Evolutionary conservation across 495 filamentous ascomycete genomes (phyloP), one percentile per base, ranked within the genome.

Genomic region (Xylaria curta): DNA sequence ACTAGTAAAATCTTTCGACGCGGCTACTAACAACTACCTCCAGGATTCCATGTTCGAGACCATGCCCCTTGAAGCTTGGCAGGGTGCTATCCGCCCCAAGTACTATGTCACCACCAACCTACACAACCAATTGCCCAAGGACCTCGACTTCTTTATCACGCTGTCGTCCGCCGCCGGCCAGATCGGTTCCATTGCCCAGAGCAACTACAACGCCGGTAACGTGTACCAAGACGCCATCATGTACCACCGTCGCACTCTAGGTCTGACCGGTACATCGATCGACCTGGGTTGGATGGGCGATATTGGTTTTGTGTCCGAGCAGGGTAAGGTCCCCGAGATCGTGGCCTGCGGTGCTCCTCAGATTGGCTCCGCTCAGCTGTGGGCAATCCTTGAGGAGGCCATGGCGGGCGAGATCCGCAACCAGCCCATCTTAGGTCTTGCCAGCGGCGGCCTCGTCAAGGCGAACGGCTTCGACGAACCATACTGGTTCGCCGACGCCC

Each of bases 61-160:
- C 28, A 85, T 89, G 81, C 79, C 76, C 28, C 73, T 76, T 36
- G 78, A 84, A 0, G 71, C 82, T 17, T 86, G 82, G 71, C 71
- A 78, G 47, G 78, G 72, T 5, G 83, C 79, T 12, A 79, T 83
- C 4, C 71, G 70, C n/a, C 82, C 86, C 1, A 88, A 88, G 73
- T 82, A 87, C 21, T 58, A 78, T 15, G 85, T 84, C 9, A 76
- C 82, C 10, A 78, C 79, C 78, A 83, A 89, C 72, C 72, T 90
- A 19, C 87, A 90, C 71, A 62, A 85, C 24, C 61, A 69, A 15
- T 78, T 89, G 42, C 73, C 58, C 42, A 77, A 78, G n/a, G 69
- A 73, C 51, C 80, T 91, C 1, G 89, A 91, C 73, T 91, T 92
- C 81, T 91, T 92, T 75, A 76, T 91, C 56, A 78, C 83, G 17